phyloP scores from a whole-genome alignment of 1,139 yeast species.

The Pichia sp. region DNA sequence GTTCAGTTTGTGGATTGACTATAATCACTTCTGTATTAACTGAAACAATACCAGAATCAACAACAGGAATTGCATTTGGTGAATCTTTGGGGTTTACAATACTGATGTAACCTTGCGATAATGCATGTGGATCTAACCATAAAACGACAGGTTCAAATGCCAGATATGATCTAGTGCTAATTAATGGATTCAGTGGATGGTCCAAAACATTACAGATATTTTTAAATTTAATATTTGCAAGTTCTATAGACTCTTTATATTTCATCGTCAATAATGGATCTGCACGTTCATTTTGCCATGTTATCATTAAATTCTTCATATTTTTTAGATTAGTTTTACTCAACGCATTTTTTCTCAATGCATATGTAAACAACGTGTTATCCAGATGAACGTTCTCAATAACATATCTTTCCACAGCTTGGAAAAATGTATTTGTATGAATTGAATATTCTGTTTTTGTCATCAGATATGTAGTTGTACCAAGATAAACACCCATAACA shows the following conservation, averaged over 20 bases:
- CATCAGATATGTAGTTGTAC: slow-evolving; percentile 76
- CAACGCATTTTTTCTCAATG: slow-evolving; percentile 43
- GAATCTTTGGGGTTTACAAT: slow-evolving; percentile 71
- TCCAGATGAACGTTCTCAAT: slow-evolving; percentile 86
- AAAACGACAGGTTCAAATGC: slow-evolving; percentile 84
- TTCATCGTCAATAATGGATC: slow-evolving; percentile 34
- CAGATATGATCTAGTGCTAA: slow-evolving; percentile 81
- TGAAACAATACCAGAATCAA: slow-evolving; percentile 95
- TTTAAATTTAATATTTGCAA: slow-evolving; percentile 60
- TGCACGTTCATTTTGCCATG: slow-evolving; percentile 66
- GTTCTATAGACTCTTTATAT: slow-evolving; percentile 52
- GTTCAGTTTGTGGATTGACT: slow-evolving; percentile 86
- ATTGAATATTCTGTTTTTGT: slow-evolving; percentile 74
- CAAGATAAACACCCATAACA: slow-evolving; percentile 77
- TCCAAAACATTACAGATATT: slow-evolving; percentile 75
- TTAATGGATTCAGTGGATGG: slow-evolving; percentile 76
- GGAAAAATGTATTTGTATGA: slow-evolving; percentile 68
- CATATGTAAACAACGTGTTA: slow-evolving; percentile 72
- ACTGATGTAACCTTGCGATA: slow-evolving; percentile 81
- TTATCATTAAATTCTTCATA: slow-evolving; percentile 77
- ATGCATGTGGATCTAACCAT: slow-evolving; percentile 80
- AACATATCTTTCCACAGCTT: slow-evolving; percentile 67
- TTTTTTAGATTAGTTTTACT: slow-evolving; percentile 58
- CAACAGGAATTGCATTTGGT: slow-evolving; percentile 61
- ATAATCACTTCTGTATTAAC: slow-evolving; percentile 91